Conservation (phyloP, 169 alveolate genomes). For the Plasmodium gonderi region DNA sequence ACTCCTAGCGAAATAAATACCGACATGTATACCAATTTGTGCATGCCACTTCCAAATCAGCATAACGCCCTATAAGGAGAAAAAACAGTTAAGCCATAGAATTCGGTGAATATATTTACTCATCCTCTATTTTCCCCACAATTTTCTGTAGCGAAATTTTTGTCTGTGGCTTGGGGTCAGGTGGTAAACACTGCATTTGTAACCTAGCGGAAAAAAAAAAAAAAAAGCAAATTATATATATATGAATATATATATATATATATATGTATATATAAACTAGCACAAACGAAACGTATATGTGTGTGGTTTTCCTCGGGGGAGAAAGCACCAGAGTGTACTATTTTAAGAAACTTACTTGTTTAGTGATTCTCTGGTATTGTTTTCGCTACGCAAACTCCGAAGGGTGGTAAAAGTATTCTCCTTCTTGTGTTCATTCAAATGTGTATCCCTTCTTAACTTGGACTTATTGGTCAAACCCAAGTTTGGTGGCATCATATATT, state of each 20-base stretch:
- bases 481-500: slow-evolving; percentile 62
- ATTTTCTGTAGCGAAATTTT: slow-evolving; percentile 47
- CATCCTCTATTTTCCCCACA: background rate
- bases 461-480: slow-evolving; percentile 23
- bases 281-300: background rate
- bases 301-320: background rate
- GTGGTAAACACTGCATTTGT: slow-evolving; percentile 65
- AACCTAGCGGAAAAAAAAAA: slow-evolving; percentile 13
- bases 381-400: slow-evolving; percentile 16
- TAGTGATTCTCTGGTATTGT: slow-evolving; percentile 13
- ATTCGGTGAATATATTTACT: too few relatives aligned
- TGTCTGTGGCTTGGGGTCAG: slow-evolving; percentile 74
- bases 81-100: too few relatives aligned
- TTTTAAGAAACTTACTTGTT: slow-evolving; percentile 61
- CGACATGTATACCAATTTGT: too few relatives aligned
- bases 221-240: too few relatives aligned
- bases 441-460: slow-evolving; percentile 6
- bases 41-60: too few relatives aligned
- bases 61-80: too few relatives aligned
- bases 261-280: background rate
- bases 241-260: background rate
- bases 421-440: background rate
- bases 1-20: too few relatives aligned
- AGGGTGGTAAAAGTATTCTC: slow-evolving; percentile 20
- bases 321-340: too few relatives aligned